Conservation (phyloP, 1,284 basidiomycete species). For the Wolfiporia cocos region DNA sequence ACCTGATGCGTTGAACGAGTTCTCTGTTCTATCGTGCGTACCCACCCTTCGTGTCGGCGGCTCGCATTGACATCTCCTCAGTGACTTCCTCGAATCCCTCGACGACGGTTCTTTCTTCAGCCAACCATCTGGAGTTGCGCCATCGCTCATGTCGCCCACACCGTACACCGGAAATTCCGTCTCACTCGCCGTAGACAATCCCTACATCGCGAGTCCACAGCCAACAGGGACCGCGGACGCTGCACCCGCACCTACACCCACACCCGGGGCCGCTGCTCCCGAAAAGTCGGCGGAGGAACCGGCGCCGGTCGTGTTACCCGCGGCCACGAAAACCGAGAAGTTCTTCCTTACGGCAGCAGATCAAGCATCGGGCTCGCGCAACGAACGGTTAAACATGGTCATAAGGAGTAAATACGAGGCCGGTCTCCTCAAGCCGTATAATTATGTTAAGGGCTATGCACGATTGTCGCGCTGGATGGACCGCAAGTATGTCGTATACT, state of each 20-base stretch:
- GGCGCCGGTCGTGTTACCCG: constrained; percentile 45
- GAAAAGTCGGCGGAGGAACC: constrained; percentile 25
- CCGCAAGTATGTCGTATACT: constrained; percentile 49
- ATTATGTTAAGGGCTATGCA: constrained; percentile 93
- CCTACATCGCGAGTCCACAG: constrained; percentile 16
- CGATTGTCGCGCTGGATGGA: constrained; percentile 94
- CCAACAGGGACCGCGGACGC: constrained; percentile 8
- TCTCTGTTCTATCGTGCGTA: constrained; percentile 72
- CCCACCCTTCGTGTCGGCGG: constrained; percentile 4
- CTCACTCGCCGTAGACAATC: constrained; percentile 22
- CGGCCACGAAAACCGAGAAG: constrained; percentile 75
- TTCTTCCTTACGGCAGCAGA: constrained; percentile 95
- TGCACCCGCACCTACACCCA: no score
- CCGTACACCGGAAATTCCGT: constrained; percentile 29
- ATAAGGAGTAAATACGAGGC: constrained; percentile 98
- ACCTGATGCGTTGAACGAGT: constrained; percentile 71
- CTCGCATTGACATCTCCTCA: constrained; percentile 22
- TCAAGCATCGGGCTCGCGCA: constrained; percentile 86
- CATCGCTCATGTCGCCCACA: constrained; percentile 43
- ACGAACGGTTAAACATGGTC: constrained; percentile 87
- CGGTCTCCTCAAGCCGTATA: constrained; percentile 90
- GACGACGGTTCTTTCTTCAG: constrained; percentile 70
- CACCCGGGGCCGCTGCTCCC: no score
- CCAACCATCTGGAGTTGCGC: constrained; percentile 40
- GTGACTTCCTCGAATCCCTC: constrained; percentile 78